Percentiles rank a stretch among this genome's conserved stretches.
Conservation (phyloP, 2,329 filamentous ascomycete genomes). For the Ophiocordyceps sinensis region DNA sequence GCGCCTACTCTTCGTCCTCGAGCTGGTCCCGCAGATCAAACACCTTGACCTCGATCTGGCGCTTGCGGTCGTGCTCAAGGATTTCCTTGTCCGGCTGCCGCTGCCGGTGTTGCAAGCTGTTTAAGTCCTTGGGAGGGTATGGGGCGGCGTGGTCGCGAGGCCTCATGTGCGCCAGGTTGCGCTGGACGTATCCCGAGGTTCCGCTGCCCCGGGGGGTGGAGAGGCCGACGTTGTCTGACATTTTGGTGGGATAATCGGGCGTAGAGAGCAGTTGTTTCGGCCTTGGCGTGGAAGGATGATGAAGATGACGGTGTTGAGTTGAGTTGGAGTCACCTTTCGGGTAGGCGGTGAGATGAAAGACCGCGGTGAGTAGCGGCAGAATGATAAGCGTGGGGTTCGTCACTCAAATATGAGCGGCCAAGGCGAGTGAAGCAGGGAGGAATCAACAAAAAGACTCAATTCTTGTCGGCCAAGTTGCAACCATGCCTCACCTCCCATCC, state of each 20-base stretch:
- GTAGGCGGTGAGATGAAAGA: constrained; percentile 9
- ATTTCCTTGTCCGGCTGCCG: constrained; percentile 85
- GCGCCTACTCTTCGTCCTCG: constrained; percentile 68
- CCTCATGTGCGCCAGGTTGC: constrained; percentile 78
- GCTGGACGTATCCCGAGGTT: constrained; percentile 94
- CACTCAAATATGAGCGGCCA: too few species aligned
- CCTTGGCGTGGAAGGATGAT: too few species aligned
- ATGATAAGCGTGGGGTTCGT: constrained; percentile 12
- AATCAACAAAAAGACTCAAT: too few species aligned
- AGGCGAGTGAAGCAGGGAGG: too few species aligned
- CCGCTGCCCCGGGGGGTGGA: constrained; percentile 87
- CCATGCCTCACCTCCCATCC: constrained; percentile 21
- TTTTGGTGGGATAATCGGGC: too few species aligned
- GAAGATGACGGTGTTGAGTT: too few species aligned
- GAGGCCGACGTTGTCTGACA: constrained; percentile 97
- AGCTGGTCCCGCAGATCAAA: constrained; percentile 79
- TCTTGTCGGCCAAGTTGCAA: background rate
- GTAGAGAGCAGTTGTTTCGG: background rate
- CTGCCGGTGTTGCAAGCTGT: constrained; percentile 57
- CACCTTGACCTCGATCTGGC: constrained; percentile 84
- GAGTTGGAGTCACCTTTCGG: background rate
- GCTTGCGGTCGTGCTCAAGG: constrained; percentile 82
- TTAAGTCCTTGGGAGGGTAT: constrained; percentile 58
- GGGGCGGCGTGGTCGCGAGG: constrained; percentile 70
- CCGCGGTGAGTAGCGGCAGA: constrained; percentile 10